A percentile compares a stretch with the other conserved stretches of the same genome.
Conservation (phyloP, 1,139 yeast genomes). For the Yamadazyma buinensis region DNA sequence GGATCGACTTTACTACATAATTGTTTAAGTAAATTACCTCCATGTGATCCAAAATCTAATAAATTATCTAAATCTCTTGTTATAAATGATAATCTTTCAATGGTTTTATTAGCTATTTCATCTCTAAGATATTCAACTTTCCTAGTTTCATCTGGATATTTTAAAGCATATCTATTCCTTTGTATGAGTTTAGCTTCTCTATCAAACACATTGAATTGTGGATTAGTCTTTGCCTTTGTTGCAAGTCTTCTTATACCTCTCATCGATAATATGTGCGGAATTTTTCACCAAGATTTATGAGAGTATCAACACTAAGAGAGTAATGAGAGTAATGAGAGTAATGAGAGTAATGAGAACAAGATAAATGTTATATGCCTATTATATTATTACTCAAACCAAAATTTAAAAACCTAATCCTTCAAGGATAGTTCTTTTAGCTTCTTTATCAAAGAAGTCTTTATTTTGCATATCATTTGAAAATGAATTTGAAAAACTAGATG, state of each 20-base stretch:
- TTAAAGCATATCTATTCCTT: slow-evolving; percentile 48
- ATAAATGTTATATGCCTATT: too few relatives aligned
- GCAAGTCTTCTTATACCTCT: slow-evolving; percentile 10
- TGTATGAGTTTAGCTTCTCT: slow-evolving; percentile 58
- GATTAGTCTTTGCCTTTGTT: slow-evolving; percentile 17
- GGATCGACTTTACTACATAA: slow-evolving; percentile 32
- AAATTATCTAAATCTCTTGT: slow-evolving; percentile 59
- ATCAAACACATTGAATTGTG: slow-evolving; percentile 61
- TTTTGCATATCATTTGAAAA: slow-evolving; percentile 32
- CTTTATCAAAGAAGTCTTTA: slow-evolving; percentile 29
- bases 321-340: too few relatives aligned
- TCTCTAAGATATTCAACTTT: slow-evolving; percentile 73
- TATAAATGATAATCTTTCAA: slow-evolving; percentile 72
- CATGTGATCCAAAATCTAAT: slow-evolving; percentile 71
- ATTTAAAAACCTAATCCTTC: slow-evolving; percentile 23
- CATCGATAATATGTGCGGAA: too few relatives aligned
- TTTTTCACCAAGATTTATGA: too few relatives aligned
- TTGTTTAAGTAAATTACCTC: slow-evolving; percentile 53
- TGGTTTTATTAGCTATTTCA: slow-evolving; percentile 69
- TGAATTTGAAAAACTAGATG: slow-evolving; percentile 30
- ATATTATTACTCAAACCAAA: neutral
- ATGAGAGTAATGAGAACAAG: too few relatives aligned
- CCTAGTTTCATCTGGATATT: slow-evolving; percentile 42
- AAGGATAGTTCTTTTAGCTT: slow-evolving; percentile 25
- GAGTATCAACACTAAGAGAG: too few relatives aligned